These are phyloP conservation scores for Lactifluus pinguis DNA, from an alignment of 768 basidiomycete species.

Conservation along the genomic window DNA sequence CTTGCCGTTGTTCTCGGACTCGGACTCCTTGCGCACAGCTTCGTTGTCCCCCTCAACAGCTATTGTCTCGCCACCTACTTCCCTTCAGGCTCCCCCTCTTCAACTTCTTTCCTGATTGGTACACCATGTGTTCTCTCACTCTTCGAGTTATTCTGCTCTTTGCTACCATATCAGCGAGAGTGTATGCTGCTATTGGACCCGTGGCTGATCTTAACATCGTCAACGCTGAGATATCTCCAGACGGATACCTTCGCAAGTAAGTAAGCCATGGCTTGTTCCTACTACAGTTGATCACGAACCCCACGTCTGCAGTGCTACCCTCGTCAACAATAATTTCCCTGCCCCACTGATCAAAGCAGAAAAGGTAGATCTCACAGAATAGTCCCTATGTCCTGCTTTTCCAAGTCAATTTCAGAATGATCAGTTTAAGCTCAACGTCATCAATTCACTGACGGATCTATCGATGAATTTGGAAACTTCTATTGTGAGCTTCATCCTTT, in stretches of 20 bases:
- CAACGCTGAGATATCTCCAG: slow-evolving; percentile 17
- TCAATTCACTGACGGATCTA: slow-evolving; percentile 33
- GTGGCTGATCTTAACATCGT: slow-evolving; percentile 18
- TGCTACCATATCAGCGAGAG: background rate
- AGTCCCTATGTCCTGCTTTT: no score
- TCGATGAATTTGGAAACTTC: slow-evolving; percentile 41
- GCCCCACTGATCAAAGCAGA: slow-evolving; percentile 38
- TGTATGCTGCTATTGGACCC: slow-evolving; percentile 20
- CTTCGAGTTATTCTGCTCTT: background rate
- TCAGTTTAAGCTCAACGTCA: slow-evolving; percentile 34
- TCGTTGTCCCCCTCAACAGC: no score
- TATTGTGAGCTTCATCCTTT: slow-evolving; percentile 28
- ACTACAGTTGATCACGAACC: background rate
- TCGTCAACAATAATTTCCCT: slow-evolving; percentile 38
- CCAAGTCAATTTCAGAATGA: slow-evolving; percentile 26
- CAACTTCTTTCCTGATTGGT: background rate
- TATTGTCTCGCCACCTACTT: no score
- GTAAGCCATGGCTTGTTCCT: background rate
- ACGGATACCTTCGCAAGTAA: slow-evolving; percentile 20
- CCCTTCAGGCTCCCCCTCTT: background rate
- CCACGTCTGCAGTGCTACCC: slow-evolving; percentile 26
- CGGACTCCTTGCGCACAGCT: no score
- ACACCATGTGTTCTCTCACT: background rate
- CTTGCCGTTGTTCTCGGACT: no score
- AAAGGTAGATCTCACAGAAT: slow-evolving; percentile 18